Evolutionary conservation across 768 basidiomycete genomes (phyloP).

Genomic region (Panus rudis): DNA sequence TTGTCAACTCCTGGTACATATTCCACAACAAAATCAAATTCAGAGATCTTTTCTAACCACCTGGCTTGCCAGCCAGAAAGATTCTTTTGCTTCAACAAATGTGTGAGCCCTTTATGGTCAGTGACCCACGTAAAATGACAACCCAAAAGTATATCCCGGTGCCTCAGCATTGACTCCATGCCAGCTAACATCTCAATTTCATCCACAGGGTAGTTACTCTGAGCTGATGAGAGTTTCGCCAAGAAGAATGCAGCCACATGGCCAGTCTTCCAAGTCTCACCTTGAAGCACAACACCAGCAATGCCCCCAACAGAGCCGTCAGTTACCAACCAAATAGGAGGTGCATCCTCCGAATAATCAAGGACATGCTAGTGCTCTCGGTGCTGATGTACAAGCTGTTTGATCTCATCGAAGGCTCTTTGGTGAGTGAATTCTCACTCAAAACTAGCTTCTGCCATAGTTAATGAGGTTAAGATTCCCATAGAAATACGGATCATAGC

Average conservation of each 20-base stretch:
- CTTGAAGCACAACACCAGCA: slow-evolving; percentile 18
- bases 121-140: slow-evolving; percentile 17
- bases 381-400: slow-evolving; percentile 13
- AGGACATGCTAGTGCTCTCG: slow-evolving; percentile 15
- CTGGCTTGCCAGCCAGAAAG: slow-evolving; percentile 19
- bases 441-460: slow-evolving; percentile 11
- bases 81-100: slow-evolving; percentile 17
- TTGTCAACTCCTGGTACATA: slow-evolving; percentile 25
- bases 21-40: slow-evolving; percentile 24
- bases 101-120: slow-evolving; percentile 22
- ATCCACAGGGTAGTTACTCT: slow-evolving; percentile 30
- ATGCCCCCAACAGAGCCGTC: slow-evolving; percentile 19
- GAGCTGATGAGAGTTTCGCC: slow-evolving; percentile 20
- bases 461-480: slow-evolving; percentile 22
- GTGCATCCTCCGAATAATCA: slow-evolving; percentile 18
- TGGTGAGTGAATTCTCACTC: slow-evolving; percentile 23
- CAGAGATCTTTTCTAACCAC: slow-evolving; percentile 22
- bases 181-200: slow-evolving; percentile 31
- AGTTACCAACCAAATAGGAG: slow-evolving; percentile 15
- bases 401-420: slow-evolving; percentile 24
- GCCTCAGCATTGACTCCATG: slow-evolving; percentile 30
- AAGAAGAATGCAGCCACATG: slow-evolving; percentile 20
- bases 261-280: slow-evolving; percentile 10
- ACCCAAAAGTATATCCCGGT: slow-evolving; percentile 19
- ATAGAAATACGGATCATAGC: slow-evolving; percentile 30